These are phyloP conservation scores for Paramecium caudatum DNA, from an alignment of 73 alveolate genomes.

Conservation along the genomic window DNA sequence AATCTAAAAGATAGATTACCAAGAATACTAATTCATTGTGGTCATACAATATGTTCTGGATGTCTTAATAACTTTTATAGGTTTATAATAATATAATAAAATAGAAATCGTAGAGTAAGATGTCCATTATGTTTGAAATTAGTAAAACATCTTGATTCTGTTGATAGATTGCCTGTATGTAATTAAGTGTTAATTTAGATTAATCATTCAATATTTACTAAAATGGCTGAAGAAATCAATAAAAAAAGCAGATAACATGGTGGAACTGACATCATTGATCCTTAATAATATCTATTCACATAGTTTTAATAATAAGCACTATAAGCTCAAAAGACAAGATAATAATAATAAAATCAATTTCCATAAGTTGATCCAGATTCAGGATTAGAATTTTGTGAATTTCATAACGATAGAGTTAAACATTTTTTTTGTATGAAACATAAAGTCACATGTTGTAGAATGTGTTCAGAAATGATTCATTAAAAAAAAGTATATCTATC, in stretches of 20 bases:
- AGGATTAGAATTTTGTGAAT: constrained; percentile 87
- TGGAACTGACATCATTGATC: constrained; percentile 50
- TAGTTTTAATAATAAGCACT: constrained; percentile 57
- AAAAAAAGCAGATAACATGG: constrained; percentile 67
- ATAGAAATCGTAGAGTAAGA: constrained; percentile 88
- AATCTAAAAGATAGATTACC: constrained; percentile 96
- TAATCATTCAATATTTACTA: constrained; percentile 76
- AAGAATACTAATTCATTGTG: constrained; percentile 94
- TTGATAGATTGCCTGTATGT: constrained; percentile 91
- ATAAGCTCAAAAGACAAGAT: constrained; percentile 38
- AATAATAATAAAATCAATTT: constrained; percentile 39
- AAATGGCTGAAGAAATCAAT: constrained; percentile 72
- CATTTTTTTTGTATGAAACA: constrained; percentile 97
- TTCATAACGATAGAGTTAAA: constrained; percentile 92
- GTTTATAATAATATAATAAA: constrained; percentile 75
- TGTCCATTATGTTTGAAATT: constrained; percentile 96
- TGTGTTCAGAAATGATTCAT: constrained; percentile 91
- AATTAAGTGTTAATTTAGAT: neutral
- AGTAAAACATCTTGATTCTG: constrained; percentile 92
- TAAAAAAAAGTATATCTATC: constrained; percentile 81
- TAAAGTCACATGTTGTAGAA: constrained; percentile 94
- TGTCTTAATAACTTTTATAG: constrained; percentile 88
- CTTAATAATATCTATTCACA: constrained; percentile 58
- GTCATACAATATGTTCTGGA: constrained; percentile 96
- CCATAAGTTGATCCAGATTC: constrained; percentile 71